Evolutionary conservation across 75 land plant species (phyloP), one percentile per base, ranked within the genome.

Genomic region (Picea sitchensis): DNA sequence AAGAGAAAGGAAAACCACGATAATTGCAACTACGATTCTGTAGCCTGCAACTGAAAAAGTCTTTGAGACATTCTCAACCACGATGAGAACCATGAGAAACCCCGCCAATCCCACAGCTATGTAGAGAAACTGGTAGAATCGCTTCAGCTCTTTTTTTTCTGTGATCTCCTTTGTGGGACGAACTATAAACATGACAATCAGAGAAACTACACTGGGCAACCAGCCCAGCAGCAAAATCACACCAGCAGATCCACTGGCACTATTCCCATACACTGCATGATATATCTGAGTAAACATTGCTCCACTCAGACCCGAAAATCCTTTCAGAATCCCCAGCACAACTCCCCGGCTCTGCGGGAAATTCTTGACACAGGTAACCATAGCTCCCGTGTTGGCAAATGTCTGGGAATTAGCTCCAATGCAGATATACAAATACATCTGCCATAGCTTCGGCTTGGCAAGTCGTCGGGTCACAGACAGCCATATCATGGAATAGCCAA

Each of bases 251-350:
- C 77, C 75, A 14, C 26, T 80, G 12, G 89, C 21, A 59, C 89
- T 81, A 38, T 88, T 36, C 1, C 91, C 93, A 76, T 91, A 88
- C 5, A 91, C 26, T 5, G 83, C 87, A 14, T 65, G 57, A 61
- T 89, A 91, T 21, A 91, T 61, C 78, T 91, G 94, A 15, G 92
- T 89, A 75, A 92, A 76, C 15, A 94, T 80, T 36, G 96, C 96
- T 26, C 94, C 96, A 65, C 94, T 92, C 1, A 94, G 83, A 5
- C 96, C 94, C 4, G 83, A 80, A 67, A 84, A 92, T 17, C 96
- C 96, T 63, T 92, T 92, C 79, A 94, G 81, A 14, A 94, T 77
- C 6, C 94, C 96, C 4, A 94, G 68, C 79, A 94, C 81, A 41
- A 81, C 68, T n/a, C 92, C 94, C 26, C 96, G 34, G 78, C 87